Percentiles rank a stretch among this genome's conserved stretches.
phyloP scores from a whole-genome alignment of 2,329 filamentous ascomycete genomes.

The Trichoderma afroharzianum region DNA sequence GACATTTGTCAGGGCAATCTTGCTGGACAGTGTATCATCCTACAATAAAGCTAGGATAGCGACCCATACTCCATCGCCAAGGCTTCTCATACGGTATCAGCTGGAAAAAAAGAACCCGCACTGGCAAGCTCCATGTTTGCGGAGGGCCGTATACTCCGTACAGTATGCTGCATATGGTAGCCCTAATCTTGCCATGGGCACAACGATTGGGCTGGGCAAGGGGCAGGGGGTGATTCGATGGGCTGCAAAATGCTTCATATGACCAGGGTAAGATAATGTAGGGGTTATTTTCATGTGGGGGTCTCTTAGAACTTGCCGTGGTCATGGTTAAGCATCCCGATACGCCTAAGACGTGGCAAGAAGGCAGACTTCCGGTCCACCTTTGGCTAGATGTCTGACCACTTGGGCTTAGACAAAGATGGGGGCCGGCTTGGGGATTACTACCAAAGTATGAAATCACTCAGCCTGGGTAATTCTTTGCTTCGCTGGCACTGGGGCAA shows the following conservation, averaged over 20 bases:
- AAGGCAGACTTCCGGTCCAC: background rate
- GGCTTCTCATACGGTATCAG: background rate
- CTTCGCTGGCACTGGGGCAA: background rate
- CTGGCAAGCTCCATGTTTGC: background rate
- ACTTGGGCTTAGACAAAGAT: background rate
- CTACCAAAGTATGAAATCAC: background rate
- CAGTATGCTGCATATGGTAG: background rate
- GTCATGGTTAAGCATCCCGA: background rate
- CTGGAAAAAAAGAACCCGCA: background rate
- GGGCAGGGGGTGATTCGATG: background rate
- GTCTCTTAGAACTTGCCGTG: background rate
- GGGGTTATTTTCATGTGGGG: constrained; percentile 2
- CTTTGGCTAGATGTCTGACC: background rate
- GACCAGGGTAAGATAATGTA: background rate
- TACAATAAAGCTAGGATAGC: background rate
- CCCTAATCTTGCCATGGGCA: background rate
- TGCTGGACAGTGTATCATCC: background rate
- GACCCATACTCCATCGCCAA: background rate
- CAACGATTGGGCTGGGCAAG: background rate
- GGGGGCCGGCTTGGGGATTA: background rate
- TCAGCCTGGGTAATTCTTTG: background rate
- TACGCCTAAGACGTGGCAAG: background rate
- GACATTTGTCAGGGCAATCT: background rate
- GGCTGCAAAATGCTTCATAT: background rate
- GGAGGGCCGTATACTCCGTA: background rate